These are phyloP conservation scores for Podaxis rugospora DNA, from an alignment of 768 basidiomycete genomes.

Conservation along the genomic window DNA sequence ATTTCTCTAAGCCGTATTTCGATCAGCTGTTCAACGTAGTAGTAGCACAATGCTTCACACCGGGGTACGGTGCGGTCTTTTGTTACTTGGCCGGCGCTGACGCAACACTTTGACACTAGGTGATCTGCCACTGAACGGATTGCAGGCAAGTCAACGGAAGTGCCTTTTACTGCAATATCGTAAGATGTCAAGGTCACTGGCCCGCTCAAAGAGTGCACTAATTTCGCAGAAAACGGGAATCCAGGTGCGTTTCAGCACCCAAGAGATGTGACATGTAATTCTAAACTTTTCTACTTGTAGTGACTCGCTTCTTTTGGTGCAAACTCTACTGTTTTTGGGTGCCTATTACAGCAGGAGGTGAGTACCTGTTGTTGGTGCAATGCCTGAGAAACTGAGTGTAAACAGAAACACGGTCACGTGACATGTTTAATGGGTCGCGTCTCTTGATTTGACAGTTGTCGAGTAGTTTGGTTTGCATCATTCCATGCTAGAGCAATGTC, in stretches of 20 bases:
- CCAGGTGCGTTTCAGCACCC: constrained; percentile 19
- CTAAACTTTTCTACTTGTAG: constrained; percentile 10
- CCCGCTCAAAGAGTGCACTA: constrained; percentile 23
- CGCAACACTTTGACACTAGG: constrained; percentile 14
- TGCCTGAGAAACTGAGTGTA: neutral
- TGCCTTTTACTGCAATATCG: constrained; percentile 32
- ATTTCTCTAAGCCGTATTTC: too few species aligned
- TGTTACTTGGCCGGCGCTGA: neutral
- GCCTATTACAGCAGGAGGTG: constrained; percentile 26
- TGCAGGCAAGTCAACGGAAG: constrained; percentile 31
- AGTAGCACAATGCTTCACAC: constrained; percentile 9
- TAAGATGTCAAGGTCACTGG: constrained; percentile 28
- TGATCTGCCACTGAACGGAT: constrained; percentile 32
- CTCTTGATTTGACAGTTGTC: neutral
- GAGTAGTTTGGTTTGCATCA: neutral
- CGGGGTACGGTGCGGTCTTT: constrained; percentile 17
- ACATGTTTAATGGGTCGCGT: neutral
- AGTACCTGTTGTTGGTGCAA: constrained; percentile 16
- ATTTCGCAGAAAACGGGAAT: constrained; percentile 27
- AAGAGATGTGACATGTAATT: neutral
- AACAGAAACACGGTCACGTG: constrained; percentile 1
- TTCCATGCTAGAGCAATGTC: constrained; percentile 39
- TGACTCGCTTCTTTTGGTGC: constrained; percentile 33
- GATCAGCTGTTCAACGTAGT: too few species aligned
- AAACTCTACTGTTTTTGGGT: constrained; percentile 31